phyloP scores from a whole-genome alignment of 1,284 basidiomycete genomes.

The Melampsora occidentalis region DNA sequence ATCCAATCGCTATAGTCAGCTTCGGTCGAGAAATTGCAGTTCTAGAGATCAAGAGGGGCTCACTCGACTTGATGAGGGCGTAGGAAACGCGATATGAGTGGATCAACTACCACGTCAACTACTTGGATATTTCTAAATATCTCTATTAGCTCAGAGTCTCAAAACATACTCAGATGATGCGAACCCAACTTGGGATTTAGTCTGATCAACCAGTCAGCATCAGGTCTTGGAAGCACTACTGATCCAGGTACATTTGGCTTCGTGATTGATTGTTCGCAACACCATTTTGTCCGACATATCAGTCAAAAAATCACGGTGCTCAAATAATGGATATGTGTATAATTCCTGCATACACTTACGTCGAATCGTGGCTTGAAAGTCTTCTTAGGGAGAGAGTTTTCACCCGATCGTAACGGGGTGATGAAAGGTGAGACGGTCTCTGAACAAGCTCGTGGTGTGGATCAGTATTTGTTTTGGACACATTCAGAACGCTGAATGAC shows the following conservation, averaged over 20 bases:
- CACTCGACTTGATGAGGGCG: slow-evolving; percentile 86
- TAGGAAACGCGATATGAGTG: slow-evolving; percentile 71
- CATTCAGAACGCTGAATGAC: neutral
- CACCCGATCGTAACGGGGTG: too few relatives aligned
- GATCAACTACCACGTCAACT: slow-evolving; percentile 90
- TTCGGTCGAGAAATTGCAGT: neutral
- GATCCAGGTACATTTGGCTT: slow-evolving; percentile 73
- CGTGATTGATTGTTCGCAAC: neutral
- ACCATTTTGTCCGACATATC: neutral
- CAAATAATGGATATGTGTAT: too few relatives aligned
- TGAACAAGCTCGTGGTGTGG: too few relatives aligned
- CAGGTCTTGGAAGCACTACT: slow-evolving; percentile 79
- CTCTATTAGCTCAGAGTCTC: slow-evolving; percentile 47
- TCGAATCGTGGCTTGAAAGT: slow-evolving; percentile 15
- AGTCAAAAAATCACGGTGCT: too few relatives aligned
- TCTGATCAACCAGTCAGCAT: slow-evolving; percentile 64
- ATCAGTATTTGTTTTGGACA: too few relatives aligned
- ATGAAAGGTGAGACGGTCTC: too few relatives aligned
- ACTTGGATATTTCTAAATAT: slow-evolving; percentile 55
- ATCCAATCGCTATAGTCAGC: neutral
- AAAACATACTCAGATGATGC: slow-evolving; percentile 50
- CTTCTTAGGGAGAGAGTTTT: neutral
- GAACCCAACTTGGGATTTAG: slow-evolving; percentile 61
- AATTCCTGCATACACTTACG: neutral
- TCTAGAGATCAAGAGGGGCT: slow-evolving; percentile 34